Evolutionary conservation across 1,284 basidiomycete species (phyloP).

Genomic region (Irpex lacteus): DNA sequence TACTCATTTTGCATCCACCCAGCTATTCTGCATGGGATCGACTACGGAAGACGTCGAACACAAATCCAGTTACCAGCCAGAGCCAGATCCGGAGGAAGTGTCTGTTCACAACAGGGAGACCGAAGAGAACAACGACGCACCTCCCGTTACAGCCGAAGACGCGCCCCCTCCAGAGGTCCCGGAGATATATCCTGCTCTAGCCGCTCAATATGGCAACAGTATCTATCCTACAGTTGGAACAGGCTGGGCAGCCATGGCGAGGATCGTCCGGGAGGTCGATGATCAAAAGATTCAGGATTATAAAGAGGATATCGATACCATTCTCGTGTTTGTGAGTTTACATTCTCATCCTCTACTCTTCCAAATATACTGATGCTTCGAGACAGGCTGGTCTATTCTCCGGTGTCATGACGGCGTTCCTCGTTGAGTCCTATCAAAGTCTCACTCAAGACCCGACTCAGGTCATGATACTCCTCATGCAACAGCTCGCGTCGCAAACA

Average conservation of each 20-base stretch:
- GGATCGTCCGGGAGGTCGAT: slow-evolving; percentile 8
- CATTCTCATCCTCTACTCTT: neutral
- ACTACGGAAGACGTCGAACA: neutral
- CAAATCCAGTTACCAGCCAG: neutral
- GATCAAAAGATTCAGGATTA: slow-evolving; percentile 8
- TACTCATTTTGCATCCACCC: neutral
- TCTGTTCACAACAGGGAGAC: neutral
- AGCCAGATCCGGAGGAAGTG: neutral
- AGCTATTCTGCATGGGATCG: neutral
- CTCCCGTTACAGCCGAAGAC: neutral
- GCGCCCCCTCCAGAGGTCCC: neutral
- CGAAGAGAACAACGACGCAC: neutral
- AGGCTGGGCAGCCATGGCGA: slow-evolving; percentile 6
- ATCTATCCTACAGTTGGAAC: neutral
- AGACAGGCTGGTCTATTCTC: slow-evolving; percentile 13
- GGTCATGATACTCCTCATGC: neutral
- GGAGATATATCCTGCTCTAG: neutral
- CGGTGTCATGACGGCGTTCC: slow-evolving; percentile 10
- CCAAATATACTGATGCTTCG: neutral
- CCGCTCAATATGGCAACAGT: neutral
- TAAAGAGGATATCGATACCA: slow-evolving; percentile 14
- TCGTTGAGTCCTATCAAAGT: slow-evolving; percentile 9
- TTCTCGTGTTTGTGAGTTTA: slow-evolving; percentile 11
- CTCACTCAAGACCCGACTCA: neutral
- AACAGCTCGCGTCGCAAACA: slow-evolving; percentile 2